These are phyloP conservation scores for Cladorrhinum sp. DNA, from an alignment of 2,329 filamentous ascomycete species.

Conservation along the genomic window DNA sequence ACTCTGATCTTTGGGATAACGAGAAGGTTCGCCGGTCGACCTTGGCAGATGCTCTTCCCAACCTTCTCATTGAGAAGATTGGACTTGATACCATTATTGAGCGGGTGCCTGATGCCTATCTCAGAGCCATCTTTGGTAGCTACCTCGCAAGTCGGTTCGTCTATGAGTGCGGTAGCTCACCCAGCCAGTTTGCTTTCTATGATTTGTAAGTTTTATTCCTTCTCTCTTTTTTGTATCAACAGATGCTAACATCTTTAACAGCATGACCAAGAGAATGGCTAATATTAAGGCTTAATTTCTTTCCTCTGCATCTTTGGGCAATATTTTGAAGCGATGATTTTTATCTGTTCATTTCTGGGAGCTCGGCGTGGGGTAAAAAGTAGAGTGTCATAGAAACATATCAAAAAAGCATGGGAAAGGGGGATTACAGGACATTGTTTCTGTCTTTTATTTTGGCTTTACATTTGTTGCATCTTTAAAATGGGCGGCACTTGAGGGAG, in stretches of 20 bases:
- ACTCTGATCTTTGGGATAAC: constrained; percentile 88
- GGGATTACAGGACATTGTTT: background rate
- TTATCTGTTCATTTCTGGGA: too few relatives aligned
- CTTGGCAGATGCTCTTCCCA: constrained; percentile 79
- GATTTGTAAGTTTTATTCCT: constrained; percentile 71
- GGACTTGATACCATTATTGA: constrained; percentile 83
- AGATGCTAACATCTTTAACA: constrained; percentile 38
- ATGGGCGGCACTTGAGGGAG: too few relatives aligned
- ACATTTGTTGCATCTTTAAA: too few relatives aligned
- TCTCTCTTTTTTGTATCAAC: background rate
- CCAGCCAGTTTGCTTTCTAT: constrained; percentile 97
- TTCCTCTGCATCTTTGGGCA: background rate
- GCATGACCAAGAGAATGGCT: constrained; percentile 65
- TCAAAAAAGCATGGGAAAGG: too few relatives aligned
- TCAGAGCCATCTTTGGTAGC: constrained; percentile 92
- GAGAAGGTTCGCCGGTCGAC: constrained; percentile 73
- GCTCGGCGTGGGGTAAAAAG: too few relatives aligned
- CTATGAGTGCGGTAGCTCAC: constrained; percentile 88
- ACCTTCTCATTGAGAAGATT: constrained; percentile 81
- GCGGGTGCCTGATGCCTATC: constrained; percentile 86
- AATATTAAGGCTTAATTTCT: constrained; percentile 36
- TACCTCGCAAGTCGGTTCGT: constrained; percentile 95
- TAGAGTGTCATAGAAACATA: too few relatives aligned
- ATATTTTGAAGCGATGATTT: too few relatives aligned
- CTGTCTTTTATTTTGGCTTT: too few relatives aligned